These are phyloP conservation scores for Amorphotheca resinae DNA, from an alignment of 495 filamentous ascomycete species.

Conservation along the genomic window DNA sequence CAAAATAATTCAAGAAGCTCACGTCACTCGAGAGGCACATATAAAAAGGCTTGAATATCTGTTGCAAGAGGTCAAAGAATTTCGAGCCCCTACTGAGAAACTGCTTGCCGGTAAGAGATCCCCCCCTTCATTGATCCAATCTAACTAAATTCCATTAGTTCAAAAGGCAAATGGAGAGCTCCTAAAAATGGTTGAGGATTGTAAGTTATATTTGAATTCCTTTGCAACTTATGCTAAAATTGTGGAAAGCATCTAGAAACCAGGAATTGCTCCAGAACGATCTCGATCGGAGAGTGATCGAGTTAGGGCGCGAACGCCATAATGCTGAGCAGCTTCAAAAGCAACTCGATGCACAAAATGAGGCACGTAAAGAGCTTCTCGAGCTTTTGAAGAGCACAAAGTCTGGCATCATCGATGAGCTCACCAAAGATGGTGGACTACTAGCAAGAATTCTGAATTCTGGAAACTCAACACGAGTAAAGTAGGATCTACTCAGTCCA, in stretches of 20 bases:
- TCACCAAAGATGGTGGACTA: slow-evolving; percentile 7
- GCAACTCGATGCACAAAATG: slow-evolving; percentile 16
- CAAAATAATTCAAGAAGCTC: not conserved
- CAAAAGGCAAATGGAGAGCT: not conserved
- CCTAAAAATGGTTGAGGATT: not conserved
- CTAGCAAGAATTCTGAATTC: slow-evolving; percentile 4
- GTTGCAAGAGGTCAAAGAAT: not conserved
- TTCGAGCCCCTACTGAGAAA: not conserved
- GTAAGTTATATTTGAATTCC: not conserved
- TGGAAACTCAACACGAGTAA: slow-evolving; percentile 6
- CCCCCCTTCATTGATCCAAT: not conserved
- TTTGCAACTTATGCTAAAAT: not conserved
- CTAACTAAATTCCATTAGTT: not conserved
- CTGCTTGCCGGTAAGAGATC: not conserved
- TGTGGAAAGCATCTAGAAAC: not conserved
- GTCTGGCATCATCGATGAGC: slow-evolving; percentile 1
- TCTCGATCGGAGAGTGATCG: slow-evolving; percentile 5
- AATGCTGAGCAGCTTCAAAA: slow-evolving; percentile 17
- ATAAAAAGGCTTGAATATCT: not conserved
- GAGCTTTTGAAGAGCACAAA: slow-evolving; percentile 19
- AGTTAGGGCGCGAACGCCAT: slow-evolving; percentile 11
- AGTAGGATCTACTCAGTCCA: slow-evolving; percentile 8
- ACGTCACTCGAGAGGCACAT: not conserved
- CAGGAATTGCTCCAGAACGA: slow-evolving; percentile 2
- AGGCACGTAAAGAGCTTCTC: slow-evolving; percentile 17